Conservation (phyloP, 306 rosid species). For the Sechiopsis laciniata region DNA sequence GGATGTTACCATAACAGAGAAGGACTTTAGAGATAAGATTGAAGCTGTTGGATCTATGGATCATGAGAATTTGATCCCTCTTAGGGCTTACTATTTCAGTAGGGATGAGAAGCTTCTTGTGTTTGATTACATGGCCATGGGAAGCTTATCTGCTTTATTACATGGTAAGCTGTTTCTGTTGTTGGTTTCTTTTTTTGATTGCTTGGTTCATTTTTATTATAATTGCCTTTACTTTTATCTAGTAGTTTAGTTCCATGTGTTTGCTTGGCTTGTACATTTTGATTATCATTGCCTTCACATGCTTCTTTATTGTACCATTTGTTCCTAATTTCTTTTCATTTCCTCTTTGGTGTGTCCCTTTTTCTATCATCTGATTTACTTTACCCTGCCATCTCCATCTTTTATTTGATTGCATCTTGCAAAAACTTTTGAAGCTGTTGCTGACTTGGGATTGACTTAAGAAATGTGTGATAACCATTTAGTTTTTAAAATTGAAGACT, state of each 20-base stretch:
- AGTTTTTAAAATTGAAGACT: too few species aligned
- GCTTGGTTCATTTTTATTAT: constrained; percentile 4
- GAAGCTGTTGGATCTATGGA: constrained; percentile 44
- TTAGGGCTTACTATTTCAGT: constrained; percentile 44
- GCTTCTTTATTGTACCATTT: constrained; percentile 4
- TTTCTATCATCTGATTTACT: constrained; percentile 1
- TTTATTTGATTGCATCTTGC: neutral
- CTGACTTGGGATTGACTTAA: neutral
- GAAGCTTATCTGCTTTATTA: constrained; percentile 49
- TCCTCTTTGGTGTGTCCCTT: constrained; percentile 5
- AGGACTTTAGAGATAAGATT: constrained; percentile 43
- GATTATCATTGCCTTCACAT: constrained; percentile 13
- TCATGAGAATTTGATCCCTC: constrained; percentile 40
- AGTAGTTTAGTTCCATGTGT: neutral
- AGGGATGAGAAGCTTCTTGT: constrained; percentile 52
- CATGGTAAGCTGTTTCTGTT: constrained; percentile 26
- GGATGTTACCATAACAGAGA: constrained; percentile 38
- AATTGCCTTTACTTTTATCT: constrained; percentile 8
- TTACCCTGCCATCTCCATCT: neutral
- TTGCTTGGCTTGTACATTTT: constrained; percentile 6
- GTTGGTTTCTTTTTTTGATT: neutral
- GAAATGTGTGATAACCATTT: too few species aligned
- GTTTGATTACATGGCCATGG: constrained; percentile 55
- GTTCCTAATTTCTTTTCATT: neutral
- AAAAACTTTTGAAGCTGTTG: neutral